phyloP scores from a whole-genome alignment of 2,329 filamentous ascomycete species.

The Ophiostoma pallidulum region DNA sequence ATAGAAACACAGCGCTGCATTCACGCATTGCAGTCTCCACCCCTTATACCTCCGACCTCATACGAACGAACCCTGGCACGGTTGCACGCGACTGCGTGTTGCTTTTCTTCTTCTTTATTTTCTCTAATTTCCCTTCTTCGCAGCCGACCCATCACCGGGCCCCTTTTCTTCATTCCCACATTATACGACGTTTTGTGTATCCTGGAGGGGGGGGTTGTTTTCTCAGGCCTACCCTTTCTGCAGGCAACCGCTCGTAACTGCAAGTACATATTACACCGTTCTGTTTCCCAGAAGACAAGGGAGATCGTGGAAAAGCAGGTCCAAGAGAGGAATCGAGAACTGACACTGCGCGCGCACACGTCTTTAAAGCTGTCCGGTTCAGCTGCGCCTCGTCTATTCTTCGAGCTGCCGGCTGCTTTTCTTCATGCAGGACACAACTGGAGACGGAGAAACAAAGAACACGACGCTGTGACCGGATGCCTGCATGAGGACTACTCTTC shows the following conservation, averaged over 20 bases:
- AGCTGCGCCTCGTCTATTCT: background rate
- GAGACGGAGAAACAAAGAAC: background rate
- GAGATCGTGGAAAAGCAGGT: no score
- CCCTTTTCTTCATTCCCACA: background rate
- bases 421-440: background rate
- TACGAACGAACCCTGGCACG: background rate
- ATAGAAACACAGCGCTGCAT: no score
- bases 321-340: background rate
- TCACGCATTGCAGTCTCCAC: no score
- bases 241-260: background rate
- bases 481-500: constrained; percentile 7
- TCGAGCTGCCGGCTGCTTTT: background rate
- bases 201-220: background rate
- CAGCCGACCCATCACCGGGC: background rate
- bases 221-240: background rate
- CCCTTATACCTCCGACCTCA: no score
- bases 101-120: background rate
- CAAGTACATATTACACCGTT: no score
- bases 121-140: background rate
- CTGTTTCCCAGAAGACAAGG: no score
- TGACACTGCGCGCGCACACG: no score
- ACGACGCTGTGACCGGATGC: constrained; percentile 2
- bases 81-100: constrained; percentile 1
- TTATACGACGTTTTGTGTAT: background rate
- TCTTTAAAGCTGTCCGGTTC: background rate